Conservation (phyloP, 176 grass and related monocot species). For the Pontederia paniculata region DNA sequence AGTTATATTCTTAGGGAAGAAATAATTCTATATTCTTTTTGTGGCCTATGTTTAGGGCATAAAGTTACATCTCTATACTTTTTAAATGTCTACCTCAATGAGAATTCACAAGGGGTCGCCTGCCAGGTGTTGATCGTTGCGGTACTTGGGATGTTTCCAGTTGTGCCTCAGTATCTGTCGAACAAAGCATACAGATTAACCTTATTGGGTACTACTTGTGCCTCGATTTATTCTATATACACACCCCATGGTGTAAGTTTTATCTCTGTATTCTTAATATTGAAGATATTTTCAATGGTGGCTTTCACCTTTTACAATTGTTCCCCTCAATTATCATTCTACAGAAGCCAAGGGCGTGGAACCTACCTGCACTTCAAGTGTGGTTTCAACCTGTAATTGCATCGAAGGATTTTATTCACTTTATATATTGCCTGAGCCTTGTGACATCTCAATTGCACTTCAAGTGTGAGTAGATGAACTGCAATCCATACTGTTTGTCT, state of each 20-base stretch:
- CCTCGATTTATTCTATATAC: slow-evolving; percentile 61
- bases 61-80: too few relatives aligned
- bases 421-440: slow-evolving; percentile 88
- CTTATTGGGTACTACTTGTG: slow-evolving; percentile 79
- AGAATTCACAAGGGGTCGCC: too few relatives aligned
- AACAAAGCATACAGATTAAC: slow-evolving; percentile 72
- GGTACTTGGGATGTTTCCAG: slow-evolving; percentile 70
- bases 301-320: slow-evolving; percentile 3
- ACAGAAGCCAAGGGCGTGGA: slow-evolving; percentile 81
- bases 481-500: background rate
- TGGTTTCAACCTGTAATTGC: slow-evolving; percentile 63
- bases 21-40: too few relatives aligned
- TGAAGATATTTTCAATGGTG: background rate
- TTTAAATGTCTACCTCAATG: too few relatives aligned
- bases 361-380: slow-evolving; percentile 36
- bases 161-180: slow-evolving; percentile 48
- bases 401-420: slow-evolving; percentile 83
- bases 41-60: too few relatives aligned
- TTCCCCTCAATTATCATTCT: slow-evolving; percentile 15
- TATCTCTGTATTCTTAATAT: slow-evolving; percentile 1
- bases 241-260: slow-evolving; percentile 47
- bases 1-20: too few relatives aligned
- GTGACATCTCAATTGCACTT: slow-evolving; percentile 72
- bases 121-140: slow-evolving; percentile 66
- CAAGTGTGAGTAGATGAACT: slow-evolving; percentile 51